These are phyloP conservation scores for Debaryomyces prosopidis DNA, from an alignment of 805 yeast genomes.

Conservation along the genomic window DNA sequence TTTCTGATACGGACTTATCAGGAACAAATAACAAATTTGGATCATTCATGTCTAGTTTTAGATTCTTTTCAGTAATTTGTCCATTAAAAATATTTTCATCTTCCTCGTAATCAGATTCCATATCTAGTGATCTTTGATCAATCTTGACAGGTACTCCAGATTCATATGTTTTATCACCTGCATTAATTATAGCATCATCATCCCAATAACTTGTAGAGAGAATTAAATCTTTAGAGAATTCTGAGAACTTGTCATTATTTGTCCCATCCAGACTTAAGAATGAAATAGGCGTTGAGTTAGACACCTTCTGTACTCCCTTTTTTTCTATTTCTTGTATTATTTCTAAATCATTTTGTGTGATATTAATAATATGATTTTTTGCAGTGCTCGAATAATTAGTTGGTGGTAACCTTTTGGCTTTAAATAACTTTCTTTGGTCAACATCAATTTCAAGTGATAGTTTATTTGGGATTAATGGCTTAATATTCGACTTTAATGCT, in stretches of 20 bases:
- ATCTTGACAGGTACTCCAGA: slow-evolving; percentile 5
- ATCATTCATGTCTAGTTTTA: slow-evolving; percentile 83
- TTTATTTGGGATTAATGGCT: slow-evolving; percentile 60
- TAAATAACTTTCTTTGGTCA: slow-evolving; percentile 59
- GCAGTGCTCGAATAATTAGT: slow-evolving; percentile 7
- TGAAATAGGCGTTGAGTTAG: slow-evolving; percentile 24
- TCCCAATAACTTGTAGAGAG: slow-evolving; percentile 81
- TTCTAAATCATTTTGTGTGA: slow-evolving; percentile 33
- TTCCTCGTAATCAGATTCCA: slow-evolving; percentile 46
- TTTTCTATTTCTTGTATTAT: slow-evolving; percentile 29
- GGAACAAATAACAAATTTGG: slow-evolving; percentile 71
- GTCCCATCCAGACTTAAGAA: slow-evolving; percentile 34
- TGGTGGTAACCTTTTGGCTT: slow-evolving; percentile 19
- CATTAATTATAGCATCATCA: slow-evolving; percentile 60
- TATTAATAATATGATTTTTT: slow-evolving; percentile 10
- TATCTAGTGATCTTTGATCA: slow-evolving; percentile 15
- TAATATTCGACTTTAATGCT: slow-evolving; percentile 26
- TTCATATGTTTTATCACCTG: slow-evolving; percentile 31
- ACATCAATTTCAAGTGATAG: slow-evolving; percentile 59
- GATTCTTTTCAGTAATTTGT: slow-evolving; percentile 35
- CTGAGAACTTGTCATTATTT: slow-evolving; percentile 38
- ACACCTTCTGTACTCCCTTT: slow-evolving; percentile 12
- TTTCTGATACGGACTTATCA: slow-evolving; percentile 19
- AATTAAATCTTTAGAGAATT: slow-evolving; percentile 54
- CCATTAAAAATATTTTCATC: slow-evolving; percentile 82